Evolutionary conservation across 1,139 yeast genomes (phyloP).

Genomic region (Suhomyces bribrorum): DNA sequence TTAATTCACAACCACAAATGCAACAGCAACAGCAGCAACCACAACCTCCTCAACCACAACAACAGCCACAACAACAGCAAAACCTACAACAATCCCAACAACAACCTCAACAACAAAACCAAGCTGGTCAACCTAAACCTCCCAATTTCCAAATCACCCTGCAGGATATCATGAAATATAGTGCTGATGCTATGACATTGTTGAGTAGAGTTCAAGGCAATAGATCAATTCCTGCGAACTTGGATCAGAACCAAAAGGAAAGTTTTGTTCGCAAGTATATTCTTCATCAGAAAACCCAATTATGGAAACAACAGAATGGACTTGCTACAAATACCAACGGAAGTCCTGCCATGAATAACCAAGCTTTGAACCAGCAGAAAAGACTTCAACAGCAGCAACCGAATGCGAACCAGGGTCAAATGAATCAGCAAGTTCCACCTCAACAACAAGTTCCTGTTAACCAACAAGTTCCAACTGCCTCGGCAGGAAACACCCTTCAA

Average conservation of each 20-base stretch:
- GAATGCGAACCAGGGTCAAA: slow-evolving; percentile 8
- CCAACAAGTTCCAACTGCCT: slow-evolving; percentile 11
- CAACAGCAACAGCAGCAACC: slow-evolving; percentile 17
- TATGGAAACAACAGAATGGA: slow-evolving; percentile 44
- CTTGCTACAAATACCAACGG: slow-evolving; percentile 15
- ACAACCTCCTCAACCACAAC: slow-evolving; percentile 18
- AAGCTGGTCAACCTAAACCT: slow-evolving; percentile 23
- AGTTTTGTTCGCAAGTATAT: slow-evolving; percentile 43
- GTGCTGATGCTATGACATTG: slow-evolving; percentile 44
- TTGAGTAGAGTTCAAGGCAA: slow-evolving; percentile 41
- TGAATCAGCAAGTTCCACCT: slow-evolving; percentile 11
- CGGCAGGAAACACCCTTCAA: slow-evolving; percentile 10
- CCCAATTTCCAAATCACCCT: slow-evolving; percentile 44
- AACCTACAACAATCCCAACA: slow-evolving; percentile 18
- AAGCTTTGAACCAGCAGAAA: slow-evolving; percentile 7
- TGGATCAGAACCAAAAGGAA: slow-evolving; percentile 41
- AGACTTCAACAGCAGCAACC: slow-evolving; percentile 10
- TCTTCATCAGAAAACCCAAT: slow-evolving; percentile 41
- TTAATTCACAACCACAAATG: slow-evolving; percentile 11
- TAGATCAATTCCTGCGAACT: slow-evolving; percentile 37
- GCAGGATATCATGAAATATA: slow-evolving; percentile 44
- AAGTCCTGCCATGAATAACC: slow-evolving; percentile 10
- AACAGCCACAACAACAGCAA: slow-evolving; percentile 17
- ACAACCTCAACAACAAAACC: slow-evolving; percentile 18
- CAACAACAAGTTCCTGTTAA: slow-evolving; percentile 14